A percentile compares a stretch with the other conserved stretches of the same genome.
Conservation (phyloP, 2,329 filamentous ascomycete genomes). For the Aspergillus proliferans region DNA sequence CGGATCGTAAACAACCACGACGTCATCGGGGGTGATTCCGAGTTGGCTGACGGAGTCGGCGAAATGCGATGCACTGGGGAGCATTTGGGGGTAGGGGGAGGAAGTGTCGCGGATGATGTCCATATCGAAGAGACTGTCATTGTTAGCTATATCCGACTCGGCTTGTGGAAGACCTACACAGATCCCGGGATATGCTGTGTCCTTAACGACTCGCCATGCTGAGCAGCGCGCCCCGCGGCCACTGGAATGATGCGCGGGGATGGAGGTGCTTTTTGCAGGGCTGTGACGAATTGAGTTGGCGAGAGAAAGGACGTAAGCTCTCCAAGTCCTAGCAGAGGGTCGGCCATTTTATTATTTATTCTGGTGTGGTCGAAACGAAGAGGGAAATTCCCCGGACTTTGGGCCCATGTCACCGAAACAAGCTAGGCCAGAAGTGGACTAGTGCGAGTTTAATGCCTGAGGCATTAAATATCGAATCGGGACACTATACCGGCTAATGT, state of each 20-base stretch:
- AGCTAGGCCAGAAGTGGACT: too few species aligned
- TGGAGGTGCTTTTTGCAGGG: not conserved
- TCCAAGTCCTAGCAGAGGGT: not conserved
- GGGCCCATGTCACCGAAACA: not conserved
- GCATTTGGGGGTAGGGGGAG: slow-evolving; percentile 24
- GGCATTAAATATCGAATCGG: too few species aligned
- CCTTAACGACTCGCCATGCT: slow-evolving; percentile 8
- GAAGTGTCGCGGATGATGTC: slow-evolving; percentile 15
- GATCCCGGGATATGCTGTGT: slow-evolving; percentile 18
- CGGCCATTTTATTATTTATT: not conserved
- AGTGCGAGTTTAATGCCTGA: too few species aligned
- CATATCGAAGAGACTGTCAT: slow-evolving; percentile 25
- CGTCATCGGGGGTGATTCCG: slow-evolving; percentile 16
- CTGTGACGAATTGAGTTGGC: not conserved
- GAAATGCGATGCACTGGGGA: slow-evolving; percentile 19
- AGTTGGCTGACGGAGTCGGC: slow-evolving; percentile 13
- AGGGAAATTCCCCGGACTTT: not conserved
- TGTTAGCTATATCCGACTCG: not conserved
- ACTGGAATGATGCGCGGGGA: slow-evolving; percentile 17
- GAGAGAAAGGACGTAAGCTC: not conserved
- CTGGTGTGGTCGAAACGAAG: not conserved
- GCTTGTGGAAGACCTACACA: slow-evolving; percentile 9
- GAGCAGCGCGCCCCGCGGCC: slow-evolving; percentile 14
- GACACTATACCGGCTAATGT: too few species aligned
- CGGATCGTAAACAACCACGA: slow-evolving; percentile 25